Conservation (phyloP, 106 monocot genomes). For the Alisma plantagoaquatica region DNA sequence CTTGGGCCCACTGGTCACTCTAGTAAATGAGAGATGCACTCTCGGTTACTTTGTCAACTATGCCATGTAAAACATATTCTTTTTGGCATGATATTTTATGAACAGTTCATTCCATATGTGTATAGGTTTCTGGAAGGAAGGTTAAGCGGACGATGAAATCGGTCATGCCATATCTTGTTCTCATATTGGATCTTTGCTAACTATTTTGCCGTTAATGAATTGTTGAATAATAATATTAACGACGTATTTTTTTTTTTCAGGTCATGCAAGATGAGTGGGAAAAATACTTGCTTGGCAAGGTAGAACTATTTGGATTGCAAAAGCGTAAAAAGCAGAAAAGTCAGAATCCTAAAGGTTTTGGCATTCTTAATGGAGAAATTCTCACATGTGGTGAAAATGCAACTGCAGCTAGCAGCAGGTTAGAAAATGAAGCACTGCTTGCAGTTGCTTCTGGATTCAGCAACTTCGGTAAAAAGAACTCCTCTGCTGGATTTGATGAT, state of each 20-base stretch:
- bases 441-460: slow-evolving; percentile 67
- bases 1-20: no score
- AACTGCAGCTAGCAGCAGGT: slow-evolving; percentile 40
- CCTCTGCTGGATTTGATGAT: slow-evolving; percentile 12
- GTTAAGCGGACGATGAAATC: no score
- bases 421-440: slow-evolving; percentile 81
- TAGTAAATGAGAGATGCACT: no score
- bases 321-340: slow-evolving; percentile 54
- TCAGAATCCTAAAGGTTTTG: slow-evolving; percentile 79
- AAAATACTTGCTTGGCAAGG: slow-evolving; percentile 87
- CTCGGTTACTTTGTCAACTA: no score
- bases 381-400: slow-evolving; percentile 32
- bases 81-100: no score
- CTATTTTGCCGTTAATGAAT: no score
- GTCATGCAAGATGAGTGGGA: slow-evolving; percentile 89
- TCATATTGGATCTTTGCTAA: no score
- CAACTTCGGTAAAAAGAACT: slow-evolving; percentile 28
- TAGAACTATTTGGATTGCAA: slow-evolving; percentile 49
- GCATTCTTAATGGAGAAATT: slow-evolving; percentile 67
- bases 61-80: no score
- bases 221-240: no score
- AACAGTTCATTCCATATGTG: no score
- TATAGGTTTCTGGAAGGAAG: no score
- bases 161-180: no score
- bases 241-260: slow-evolving; percentile 17